A percentile compares a stretch with the other conserved stretches of the same genome.
Evolutionary conservation across 2,329 filamentous ascomycete genomes (phyloP).

Genomic region (Ophiostoma himal-ulmi): DNA sequence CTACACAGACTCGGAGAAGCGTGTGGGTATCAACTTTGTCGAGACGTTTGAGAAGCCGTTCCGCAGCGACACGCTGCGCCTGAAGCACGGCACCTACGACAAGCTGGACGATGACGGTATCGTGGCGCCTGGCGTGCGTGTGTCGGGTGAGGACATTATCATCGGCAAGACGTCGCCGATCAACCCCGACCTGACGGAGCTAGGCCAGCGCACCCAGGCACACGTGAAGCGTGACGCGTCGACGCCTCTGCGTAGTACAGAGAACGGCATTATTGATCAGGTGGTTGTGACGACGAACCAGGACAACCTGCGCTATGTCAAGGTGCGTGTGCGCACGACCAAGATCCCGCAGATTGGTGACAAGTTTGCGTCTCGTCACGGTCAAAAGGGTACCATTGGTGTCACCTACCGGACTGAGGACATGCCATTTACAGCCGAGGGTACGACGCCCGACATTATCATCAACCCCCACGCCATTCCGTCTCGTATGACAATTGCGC

Average conservation of each 20-base stretch:
- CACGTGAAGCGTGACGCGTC: constrained; percentile 95
- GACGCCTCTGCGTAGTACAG: constrained; percentile 87
- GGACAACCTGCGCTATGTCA: constrained; percentile 91
- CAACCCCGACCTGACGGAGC: constrained; percentile 83
- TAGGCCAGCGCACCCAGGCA: constrained; percentile 82
- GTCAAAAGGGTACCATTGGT: constrained; percentile 98
- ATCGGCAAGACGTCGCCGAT: constrained; percentile 98
- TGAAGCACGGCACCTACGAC: constrained; percentile 94
- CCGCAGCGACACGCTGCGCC: constrained; percentile 76
- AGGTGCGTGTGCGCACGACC: constrained; percentile 93
- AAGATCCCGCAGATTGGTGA: constrained; percentile 98
- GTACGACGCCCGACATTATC: constrained; percentile 89
- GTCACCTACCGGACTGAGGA: constrained; percentile 97
- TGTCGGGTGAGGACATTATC: constrained; percentile 97
- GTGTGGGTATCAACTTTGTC: constrained; percentile 84
- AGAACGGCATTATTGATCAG: constrained; percentile 92
- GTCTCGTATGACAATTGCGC: constrained; percentile 99
- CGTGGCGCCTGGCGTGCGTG: constrained; percentile 85
- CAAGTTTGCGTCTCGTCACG: constrained; percentile 98
- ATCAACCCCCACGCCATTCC: constrained; percentile 99
- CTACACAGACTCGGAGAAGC: constrained; percentile 95
- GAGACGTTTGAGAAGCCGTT: constrained; percentile 95
- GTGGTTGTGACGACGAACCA: constrained; percentile 92
- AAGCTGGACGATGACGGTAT: constrained; percentile 97
- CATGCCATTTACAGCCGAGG: constrained; percentile 94